These are phyloP conservation scores for Mortierella sp. DNA, from an alignment of 371 early-diverging fungal species.

Conservation along the genomic window DNA sequence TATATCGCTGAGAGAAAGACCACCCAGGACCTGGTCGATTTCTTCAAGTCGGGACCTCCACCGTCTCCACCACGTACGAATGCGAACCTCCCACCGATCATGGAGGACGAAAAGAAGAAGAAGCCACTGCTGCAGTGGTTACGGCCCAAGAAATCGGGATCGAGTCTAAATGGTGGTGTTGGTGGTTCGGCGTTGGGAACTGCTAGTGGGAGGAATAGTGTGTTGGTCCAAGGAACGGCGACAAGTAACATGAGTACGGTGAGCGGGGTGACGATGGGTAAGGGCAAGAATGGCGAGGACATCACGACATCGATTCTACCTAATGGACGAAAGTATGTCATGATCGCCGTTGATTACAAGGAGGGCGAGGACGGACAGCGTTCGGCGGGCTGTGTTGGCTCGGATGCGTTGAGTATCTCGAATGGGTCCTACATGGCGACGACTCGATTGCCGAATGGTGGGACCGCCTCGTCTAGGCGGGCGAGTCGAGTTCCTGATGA, in stretches of 20 bases:
- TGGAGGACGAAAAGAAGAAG: conserved; percentile 52
- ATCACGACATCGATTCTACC: conserved; percentile 4
- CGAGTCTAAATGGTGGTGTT: conserved; percentile 1
- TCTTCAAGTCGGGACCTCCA: conserved; percentile 42
- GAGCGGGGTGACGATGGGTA: conserved; percentile 12
- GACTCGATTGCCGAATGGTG: conserved; percentile 6
- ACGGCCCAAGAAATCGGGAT: conserved; percentile 25
- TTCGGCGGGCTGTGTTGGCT: background rate
- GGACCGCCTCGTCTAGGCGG: conserved; percentile 18
- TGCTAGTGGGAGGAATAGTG: background rate
- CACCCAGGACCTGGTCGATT: conserved; percentile 43
- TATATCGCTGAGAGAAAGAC: conserved; percentile 45
- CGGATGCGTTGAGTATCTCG: conserved; percentile 1
- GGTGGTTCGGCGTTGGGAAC: background rate
- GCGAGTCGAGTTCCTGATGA: conserved; percentile 30
- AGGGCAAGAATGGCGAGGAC: conserved; percentile 6
- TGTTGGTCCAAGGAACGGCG: conserved; percentile 1
- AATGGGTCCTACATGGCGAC: conserved; percentile 5
- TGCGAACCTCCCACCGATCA: background rate
- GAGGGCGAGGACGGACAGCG: conserved; percentile 11
- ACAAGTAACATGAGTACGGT: conserved; percentile 5
- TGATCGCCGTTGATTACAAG: conserved; percentile 38
- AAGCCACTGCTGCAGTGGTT: conserved; percentile 24
- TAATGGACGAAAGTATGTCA: conserved; percentile 29
- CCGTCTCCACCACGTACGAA: background rate